phyloP scores from a whole-genome alignment of 108 stramenopile genomes.

The Cyclotella sp. region DNA sequence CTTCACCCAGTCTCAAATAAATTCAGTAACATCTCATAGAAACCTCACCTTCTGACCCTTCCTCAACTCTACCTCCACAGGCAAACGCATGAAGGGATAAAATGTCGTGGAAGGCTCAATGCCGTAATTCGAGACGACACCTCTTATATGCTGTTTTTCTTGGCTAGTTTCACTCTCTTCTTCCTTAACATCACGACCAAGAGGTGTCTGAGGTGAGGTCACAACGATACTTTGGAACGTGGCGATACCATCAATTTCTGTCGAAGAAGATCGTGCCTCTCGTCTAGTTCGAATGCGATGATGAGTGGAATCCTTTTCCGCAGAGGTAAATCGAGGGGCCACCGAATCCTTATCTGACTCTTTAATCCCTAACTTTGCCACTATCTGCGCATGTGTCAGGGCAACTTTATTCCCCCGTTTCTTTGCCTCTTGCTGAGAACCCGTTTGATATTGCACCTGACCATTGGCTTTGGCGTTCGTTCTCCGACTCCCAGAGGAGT shows the following conservation, averaged over 20 bases:
- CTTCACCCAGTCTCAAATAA: too few species aligned
- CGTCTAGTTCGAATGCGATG: conserved; percentile 11
- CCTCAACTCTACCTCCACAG: conserved; percentile 19
- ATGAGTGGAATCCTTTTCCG: neutral
- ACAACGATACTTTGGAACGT: neutral
- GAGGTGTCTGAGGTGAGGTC: too few species aligned
- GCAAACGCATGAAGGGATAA: conserved; percentile 32
- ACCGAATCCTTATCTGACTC: neutral
- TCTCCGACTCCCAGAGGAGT: neutral
- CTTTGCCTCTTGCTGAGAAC: neutral
- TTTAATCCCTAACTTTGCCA: conserved; percentile 8
- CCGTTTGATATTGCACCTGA: neutral
- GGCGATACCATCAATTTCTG: neutral
- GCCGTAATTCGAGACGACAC: conserved; percentile 9
- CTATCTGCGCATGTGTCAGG: conserved; percentile 5
- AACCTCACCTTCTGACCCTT: conserved; percentile 10
- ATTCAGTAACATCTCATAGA: neutral
- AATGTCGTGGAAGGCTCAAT: conserved; percentile 21
- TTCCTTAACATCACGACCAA: neutral
- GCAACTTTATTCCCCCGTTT: neutral
- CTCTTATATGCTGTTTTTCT: neutral
- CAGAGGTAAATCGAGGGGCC: neutral
- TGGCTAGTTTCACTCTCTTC: neutral
- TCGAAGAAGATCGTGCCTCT: neutral
- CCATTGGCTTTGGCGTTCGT: neutral